Percentiles rank a stretch among this genome's conserved stretches.
phyloP scores from a whole-genome alignment of 805 yeast species.

The Metschnikowia aberdeeniae region DNA sequence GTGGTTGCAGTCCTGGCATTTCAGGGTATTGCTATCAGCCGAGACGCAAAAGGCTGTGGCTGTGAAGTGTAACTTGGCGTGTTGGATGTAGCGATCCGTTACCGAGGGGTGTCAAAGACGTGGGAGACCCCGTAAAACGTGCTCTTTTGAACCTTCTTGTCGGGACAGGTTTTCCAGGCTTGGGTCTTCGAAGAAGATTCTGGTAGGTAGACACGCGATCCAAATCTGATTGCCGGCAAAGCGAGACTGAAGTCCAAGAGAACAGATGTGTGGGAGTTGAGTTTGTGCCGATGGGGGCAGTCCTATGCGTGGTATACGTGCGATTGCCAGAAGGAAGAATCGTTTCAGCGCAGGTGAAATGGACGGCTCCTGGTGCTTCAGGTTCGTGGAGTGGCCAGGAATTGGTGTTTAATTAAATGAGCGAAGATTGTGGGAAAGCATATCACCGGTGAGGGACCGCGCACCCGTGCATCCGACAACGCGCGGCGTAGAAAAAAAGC shows the following conservation, averaged over 20 bases:
- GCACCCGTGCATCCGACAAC: not conserved
- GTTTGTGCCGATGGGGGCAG: conserved; percentile 1
- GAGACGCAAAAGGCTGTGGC: not conserved
- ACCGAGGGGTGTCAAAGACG: not conserved
- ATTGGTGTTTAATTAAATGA: conserved; percentile 2
- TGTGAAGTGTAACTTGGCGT: not conserved
- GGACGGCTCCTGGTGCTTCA: conserved; percentile 1
- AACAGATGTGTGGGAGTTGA: not conserved
- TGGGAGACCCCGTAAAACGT: not conserved
- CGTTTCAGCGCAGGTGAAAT: not conserved
- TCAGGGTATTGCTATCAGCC: not conserved
- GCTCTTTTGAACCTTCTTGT: not conserved
- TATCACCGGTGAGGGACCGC: conserved; percentile 4
- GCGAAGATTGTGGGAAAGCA: conserved; percentile 6
- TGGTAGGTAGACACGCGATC: not conserved
- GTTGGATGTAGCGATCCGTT: not conserved
- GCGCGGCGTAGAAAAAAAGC: conserved; percentile 1
- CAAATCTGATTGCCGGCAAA: not conserved
- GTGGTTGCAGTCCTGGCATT: conserved; percentile 3
- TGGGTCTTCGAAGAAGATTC: not conserved
- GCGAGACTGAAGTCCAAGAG: not conserved
- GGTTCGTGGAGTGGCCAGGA: not conserved
- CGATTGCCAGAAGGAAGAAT: not conserved
- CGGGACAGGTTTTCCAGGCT: not conserved
- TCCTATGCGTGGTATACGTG: not conserved